Evolutionary conservation across 805 yeast species (phyloP), one percentile per base, ranked within the genome.

Genomic region (Candida peoriensis): DNA sequence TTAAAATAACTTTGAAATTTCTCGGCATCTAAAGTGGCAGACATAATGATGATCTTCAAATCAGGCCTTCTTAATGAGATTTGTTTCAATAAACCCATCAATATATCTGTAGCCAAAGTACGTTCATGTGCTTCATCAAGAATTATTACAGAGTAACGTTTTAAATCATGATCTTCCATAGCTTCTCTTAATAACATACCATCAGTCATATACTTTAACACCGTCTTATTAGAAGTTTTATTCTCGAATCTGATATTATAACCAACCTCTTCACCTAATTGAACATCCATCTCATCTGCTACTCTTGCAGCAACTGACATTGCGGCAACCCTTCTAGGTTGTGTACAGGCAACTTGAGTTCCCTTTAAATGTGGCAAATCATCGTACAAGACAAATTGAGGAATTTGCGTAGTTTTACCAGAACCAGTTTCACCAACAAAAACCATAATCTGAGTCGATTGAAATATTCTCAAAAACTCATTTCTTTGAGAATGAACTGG

Each of bases 351-450:
- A 36, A 90, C 90, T 62, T 81, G 90, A 12, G 78, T 78, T 5
- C 90, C 89, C 34, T 65, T 64, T 46, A 87, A 66, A 52, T 87
- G 96, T 13, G 97, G 96, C 73, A 90, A 74, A 49, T 89, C 97
- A 57, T 93, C 97, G 52, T 76, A 87, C 7, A 67, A 48, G 16
- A 90, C 96, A 62, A 89, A 93, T 63, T 90, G 98, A 4, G 98
- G 97, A 44, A 90, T 89, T 65, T 90, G 98, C 1, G 98, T 90
- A 18, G 97, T 90, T 62, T 90, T 90, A 75, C 98, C 98, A 20
- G 96, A 87, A 66, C 98, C 98, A 5, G 98, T 90, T 59, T 90
- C 98, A 68, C 98, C 98, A 34, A 93, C 97, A 61, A 93, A 87
- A 24, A 90, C 97, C 94, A 93, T 83, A 56, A 90, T 84, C 63